Conservation (phyloP, 192 early-diverging fungal species). For the Rhizoclosmatium sp. region DNA sequence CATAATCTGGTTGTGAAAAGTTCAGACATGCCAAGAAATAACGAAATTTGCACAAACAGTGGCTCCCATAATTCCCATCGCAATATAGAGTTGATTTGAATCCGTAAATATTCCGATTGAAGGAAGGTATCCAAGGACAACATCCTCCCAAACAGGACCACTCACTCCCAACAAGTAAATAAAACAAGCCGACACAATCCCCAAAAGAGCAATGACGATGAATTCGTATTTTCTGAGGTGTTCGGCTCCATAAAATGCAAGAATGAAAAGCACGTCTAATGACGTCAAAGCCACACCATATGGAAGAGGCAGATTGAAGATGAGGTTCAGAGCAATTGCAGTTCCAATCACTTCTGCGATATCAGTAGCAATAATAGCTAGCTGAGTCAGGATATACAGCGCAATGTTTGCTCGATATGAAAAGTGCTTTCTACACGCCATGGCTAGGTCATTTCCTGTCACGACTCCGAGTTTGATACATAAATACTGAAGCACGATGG, state of each 20-base stretch:
- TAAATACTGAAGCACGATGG: constrained; percentile 78
- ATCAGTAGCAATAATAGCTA: constrained; percentile 84
- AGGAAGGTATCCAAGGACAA: constrained; percentile 70
- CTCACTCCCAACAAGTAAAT: constrained; percentile 66
- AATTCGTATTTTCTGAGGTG: constrained; percentile 68
- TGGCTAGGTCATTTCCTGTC: constrained; percentile 75
- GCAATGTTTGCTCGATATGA: constrained; percentile 64
- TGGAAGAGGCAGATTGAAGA: constrained; percentile 74
- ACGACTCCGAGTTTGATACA: constrained; percentile 81
- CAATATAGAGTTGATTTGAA: constrained; percentile 65
- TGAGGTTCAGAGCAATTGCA: constrained; percentile 80
- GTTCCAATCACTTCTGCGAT: constrained; percentile 90
- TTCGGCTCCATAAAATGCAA: constrained; percentile 58
- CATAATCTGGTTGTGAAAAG: constrained; percentile 62
- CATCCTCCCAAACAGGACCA: constrained; percentile 63
- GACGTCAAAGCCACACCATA: constrained; percentile 81
- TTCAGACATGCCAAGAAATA: neutral
- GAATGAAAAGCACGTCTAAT: constrained; percentile 74
- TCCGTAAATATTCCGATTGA: constrained; percentile 65
- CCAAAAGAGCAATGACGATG: constrained; percentile 72
- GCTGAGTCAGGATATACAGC: constrained; percentile 76
- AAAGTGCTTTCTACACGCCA: constrained; percentile 70
- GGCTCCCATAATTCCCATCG: constrained; percentile 86
- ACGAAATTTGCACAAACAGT: constrained; percentile 60
- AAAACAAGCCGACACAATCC: constrained; percentile 70